A percentile compares a stretch with the other conserved stretches of the same genome.
These are phyloP conservation scores for Pestalotiopsis sp. DNA, from an alignment of 2,329 filamentous ascomycete species.

Conservation along the genomic window DNA sequence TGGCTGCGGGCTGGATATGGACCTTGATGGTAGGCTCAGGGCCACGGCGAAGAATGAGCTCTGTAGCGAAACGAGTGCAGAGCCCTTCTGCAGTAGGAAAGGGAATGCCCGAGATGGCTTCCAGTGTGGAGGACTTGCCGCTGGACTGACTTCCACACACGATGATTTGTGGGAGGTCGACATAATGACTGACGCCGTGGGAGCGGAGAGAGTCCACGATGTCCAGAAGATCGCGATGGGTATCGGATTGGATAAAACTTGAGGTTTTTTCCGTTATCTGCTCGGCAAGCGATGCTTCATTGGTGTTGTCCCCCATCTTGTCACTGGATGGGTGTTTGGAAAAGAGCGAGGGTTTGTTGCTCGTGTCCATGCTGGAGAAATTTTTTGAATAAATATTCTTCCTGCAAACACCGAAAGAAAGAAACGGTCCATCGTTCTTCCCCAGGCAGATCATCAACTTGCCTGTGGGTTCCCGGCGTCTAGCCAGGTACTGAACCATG, in stretches of 20 bases:
- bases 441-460: too few species aligned
- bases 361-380: too few species aligned
- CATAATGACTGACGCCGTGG: slow-evolving; percentile 32
- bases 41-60: background rate
- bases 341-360: too few species aligned
- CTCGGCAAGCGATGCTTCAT: background rate
- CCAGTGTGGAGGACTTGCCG: slow-evolving; percentile 55
- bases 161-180: slow-evolving; percentile 40
- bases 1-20: background rate
- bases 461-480: too few species aligned
- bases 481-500: background rate
- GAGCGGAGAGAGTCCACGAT: slow-evolving; percentile 31
- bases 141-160: slow-evolving; percentile 57
- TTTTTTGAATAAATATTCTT: too few species aligned
- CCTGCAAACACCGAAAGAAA: too few species aligned
- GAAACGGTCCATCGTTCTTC: too few species aligned
- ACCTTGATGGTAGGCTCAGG: background rate
- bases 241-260: background rate
- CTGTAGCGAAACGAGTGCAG: background rate
- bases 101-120: slow-evolving; percentile 13
- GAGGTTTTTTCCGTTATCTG: background rate
- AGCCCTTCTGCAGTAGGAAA: background rate
- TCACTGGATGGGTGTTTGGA: too few species aligned
- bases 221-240: slow-evolving; percentile 33
- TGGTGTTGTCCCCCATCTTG: too few species aligned